Conservation (phyloP, 73 alveolate genomes). For the Diophrys sp. region DNA sequence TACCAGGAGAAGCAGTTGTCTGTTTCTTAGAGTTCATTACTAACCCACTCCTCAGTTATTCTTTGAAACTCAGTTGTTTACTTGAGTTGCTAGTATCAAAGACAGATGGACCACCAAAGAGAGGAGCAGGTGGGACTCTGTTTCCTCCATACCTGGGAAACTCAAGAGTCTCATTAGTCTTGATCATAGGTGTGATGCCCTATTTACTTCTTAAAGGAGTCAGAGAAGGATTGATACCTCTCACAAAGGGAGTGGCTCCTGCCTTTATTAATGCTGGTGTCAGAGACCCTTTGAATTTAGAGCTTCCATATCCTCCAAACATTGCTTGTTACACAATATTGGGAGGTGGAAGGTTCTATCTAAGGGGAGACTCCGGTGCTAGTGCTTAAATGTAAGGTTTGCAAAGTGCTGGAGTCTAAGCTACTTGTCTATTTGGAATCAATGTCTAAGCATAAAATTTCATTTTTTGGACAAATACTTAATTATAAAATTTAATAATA, state of each 20-base stretch:
- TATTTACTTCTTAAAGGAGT: background rate
- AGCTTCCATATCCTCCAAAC: background rate
- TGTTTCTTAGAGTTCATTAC: no score
- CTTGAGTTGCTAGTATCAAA: no score
- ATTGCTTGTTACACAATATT: background rate
- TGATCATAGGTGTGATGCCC: background rate
- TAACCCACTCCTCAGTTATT: no score
- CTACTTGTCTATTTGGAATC: background rate
- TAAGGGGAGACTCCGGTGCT: background rate
- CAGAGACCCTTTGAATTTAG: background rate
- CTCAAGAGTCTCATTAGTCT: background rate
- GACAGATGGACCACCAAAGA: background rate
- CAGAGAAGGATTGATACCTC: constrained; percentile 1
- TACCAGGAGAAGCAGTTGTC: no score
- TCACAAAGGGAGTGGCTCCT: background rate
- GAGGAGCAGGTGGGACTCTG: background rate
- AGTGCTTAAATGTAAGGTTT: background rate
- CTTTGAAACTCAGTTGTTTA: no score
- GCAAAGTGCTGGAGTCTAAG: background rate
- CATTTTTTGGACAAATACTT: background rate
- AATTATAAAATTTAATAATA: no score
- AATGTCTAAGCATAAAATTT: background rate
- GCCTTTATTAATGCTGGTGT: background rate
- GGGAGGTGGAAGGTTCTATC: background rate
- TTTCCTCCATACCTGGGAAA: background rate